These are phyloP conservation scores for thale cress (Arabidopsis thaliana) DNA, from an alignment of 345 rosid genomes.

Conservation along the genomic window TAIR10.1 NC_003071.7:11197001-11197500, in stretches of 20 bases:
- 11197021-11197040: neutral
- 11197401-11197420: neutral
- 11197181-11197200: too few species aligned
- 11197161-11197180: slow-evolving; percentile 19
- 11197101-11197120: neutral
- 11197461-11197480: slow-evolving; percentile 31
- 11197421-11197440: slow-evolving; percentile 4
- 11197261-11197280: slow-evolving; percentile 32
- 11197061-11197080: neutral
- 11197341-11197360: slow-evolving; percentile 32
- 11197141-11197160: slow-evolving; percentile 25
- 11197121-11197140: slow-evolving; percentile 21
- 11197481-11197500: neutral
- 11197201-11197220: neutral
- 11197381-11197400: slow-evolving; percentile 21
- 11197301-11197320: slow-evolving; percentile 34
- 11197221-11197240: neutral
- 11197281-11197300: slow-evolving; percentile 24
- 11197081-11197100: slow-evolving; percentile 14
- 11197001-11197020: neutral
- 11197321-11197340: slow-evolving; percentile 30
- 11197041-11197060: neutral
- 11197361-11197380: slow-evolving; percentile 44
- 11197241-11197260: too few species aligned
- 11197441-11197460: slow-evolving; percentile 31